Base-by-base conservation (phyloP, 768 basidiomycete species). In the Scleroderma citrinum region DNA sequence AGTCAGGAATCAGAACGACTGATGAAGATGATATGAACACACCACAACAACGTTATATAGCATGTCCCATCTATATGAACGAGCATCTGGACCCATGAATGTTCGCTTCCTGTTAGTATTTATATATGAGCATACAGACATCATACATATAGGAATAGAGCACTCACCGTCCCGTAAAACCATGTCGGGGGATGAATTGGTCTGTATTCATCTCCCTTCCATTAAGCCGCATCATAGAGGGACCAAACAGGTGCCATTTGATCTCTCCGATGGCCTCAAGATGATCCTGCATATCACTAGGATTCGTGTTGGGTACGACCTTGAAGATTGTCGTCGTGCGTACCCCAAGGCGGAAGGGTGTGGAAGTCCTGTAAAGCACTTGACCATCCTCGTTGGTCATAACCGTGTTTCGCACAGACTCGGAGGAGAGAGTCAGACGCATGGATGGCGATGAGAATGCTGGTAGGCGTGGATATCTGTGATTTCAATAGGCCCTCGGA, bases 61-160 rank as follows among this genome's bases (percentile, higher is more conserved):
- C 50, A 70, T 56, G 12, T 59, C 56, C 71, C 70, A 72, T 16
- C 62, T 60, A 24, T 70, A 72, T n/a, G 60, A 50, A 16, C 44
- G 50, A 7, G 64, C 65, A 44, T 71, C 68, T 5, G 59, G 66
- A 0, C 66, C 71, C 1, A 46, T 62, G 39, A 72, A 72, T 8
- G 62, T 57, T 29, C 12, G 38, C 3, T 48, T 48, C 24, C 39
- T 48, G 26, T 24, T 7, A 30, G 17, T 26, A 39, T 5, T 8
- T 47, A 24, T 29, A 10, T 16, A 13, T 13, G 34, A 30, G 12
- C 34, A 35, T n/a, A 35, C 34, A 13, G 3, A 4, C 34, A 19
- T 36, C 21, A 39, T 19, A 39, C 38, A 20, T 19, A 17, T 19
- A 36, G 14, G 5, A 5, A 12, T 35, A 13, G 4, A 29, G 11